Conservation (phyloP, 2,329 filamentous ascomycete genomes). For the Colletotrichum cordylinicola region DNA sequence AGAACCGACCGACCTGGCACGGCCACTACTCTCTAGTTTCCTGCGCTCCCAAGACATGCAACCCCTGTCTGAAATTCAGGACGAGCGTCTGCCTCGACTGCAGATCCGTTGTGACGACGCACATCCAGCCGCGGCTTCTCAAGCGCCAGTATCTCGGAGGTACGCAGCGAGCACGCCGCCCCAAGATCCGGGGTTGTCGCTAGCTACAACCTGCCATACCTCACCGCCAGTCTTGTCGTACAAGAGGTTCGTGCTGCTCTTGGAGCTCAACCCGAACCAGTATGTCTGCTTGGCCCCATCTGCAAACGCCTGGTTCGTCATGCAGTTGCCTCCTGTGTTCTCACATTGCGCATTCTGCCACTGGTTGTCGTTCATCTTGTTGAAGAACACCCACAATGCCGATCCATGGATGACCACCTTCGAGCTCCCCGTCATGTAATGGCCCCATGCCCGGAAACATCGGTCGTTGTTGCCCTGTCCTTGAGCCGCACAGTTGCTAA, state of each 20-base stretch:
- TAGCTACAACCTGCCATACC: constrained; percentile 20
- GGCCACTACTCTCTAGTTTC: background rate
- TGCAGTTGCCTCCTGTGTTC: constrained; percentile 29
- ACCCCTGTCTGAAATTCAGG: background rate
- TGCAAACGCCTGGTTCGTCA: constrained; percentile 27
- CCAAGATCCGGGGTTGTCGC: constrained; percentile 30
- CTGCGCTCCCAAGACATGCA: background rate
- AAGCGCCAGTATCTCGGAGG: constrained; percentile 24
- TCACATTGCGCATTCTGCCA: constrained; percentile 28
- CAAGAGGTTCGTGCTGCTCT: constrained; percentile 32
- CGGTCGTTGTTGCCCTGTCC: constrained; percentile 25
- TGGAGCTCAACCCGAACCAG: constrained; percentile 33
- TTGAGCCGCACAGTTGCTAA: constrained; percentile 24
- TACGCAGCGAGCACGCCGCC: constrained; percentile 35
- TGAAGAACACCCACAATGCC: constrained; percentile 40
- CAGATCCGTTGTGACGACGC: background rate
- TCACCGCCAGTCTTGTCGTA: constrained; percentile 28
- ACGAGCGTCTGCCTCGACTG: background rate
- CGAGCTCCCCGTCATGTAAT: constrained; percentile 25
- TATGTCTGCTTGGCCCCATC: constrained; percentile 27
- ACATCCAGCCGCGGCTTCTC: background rate
- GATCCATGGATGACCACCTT: constrained; percentile 37
- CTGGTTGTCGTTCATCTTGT: constrained; percentile 31
- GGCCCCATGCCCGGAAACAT: constrained; percentile 31
- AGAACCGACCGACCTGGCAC: background rate